Base-by-base conservation (phyloP, 1,284 basidiomycete species). In the Leccinum pallidistipes region DNA sequence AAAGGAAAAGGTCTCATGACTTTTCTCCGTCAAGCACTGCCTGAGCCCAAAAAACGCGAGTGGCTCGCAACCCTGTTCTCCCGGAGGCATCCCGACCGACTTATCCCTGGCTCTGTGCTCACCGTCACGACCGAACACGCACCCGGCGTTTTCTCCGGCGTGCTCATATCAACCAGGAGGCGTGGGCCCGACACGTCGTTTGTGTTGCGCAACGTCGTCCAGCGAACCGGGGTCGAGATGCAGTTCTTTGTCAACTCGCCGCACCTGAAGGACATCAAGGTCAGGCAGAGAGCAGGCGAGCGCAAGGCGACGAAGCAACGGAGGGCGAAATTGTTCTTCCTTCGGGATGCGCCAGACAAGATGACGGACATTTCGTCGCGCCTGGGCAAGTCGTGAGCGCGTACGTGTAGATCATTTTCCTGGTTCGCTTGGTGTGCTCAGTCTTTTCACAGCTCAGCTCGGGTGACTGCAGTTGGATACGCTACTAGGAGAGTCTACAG, bases 141-240 rank as follows among this genome's bases (percentile, higher is more conserved):
- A 59, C 91, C 91, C 8, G 87, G 85, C 24, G 78, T 83, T 24
- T 97, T 97, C 76, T 91, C 92, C 2, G 95, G 95, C 55, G 90
- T 97, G 53, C 80, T 97, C 57, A 83, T 96, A 70, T 84, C 86
- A 51, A 83, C 95, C 63, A 85, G 91, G 57, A 83, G 93, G 62
- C 84, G 91, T 51, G 95, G 95, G 0, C 81, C 86, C 31, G 91
- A 93, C 77, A 94, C 93, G 27, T 88, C 86, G 38, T 92, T 97
- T 72, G 81, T 87, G 55, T 76, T 97, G 56, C 84, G 95, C 64
- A 97, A 97, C 77, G 84, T 97, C 67, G 84, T 97, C 61, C 91
- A 94, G 69, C 83, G 92, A 66, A 92, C 90, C 10, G 95, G 94
- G 16, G 89, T 96, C 40, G 95, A 97, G 80, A 90, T 94, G 88